Conservation (phyloP, 2,329 filamentous ascomycete genomes). For the Aureobasidium sp. region DNA sequence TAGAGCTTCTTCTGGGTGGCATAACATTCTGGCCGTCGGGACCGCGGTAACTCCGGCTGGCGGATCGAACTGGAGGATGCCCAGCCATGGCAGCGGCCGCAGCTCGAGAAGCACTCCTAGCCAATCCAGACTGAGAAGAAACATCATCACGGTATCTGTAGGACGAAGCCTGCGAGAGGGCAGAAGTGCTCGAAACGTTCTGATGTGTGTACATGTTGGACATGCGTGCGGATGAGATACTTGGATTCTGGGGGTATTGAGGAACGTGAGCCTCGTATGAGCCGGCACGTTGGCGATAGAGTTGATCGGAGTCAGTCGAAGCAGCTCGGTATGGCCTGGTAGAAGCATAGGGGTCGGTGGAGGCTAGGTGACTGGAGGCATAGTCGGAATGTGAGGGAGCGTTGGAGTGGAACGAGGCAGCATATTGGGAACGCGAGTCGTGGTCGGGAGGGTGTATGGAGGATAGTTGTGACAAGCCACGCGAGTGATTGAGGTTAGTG, state of each 20-base stretch:
- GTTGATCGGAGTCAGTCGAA: neutral
- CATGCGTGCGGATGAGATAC: constrained; percentile 3
- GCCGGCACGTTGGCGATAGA: constrained; percentile 1
- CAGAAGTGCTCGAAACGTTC: constrained; percentile 39
- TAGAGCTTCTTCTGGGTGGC: constrained; percentile 69
- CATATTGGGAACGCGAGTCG: constrained; percentile 5
- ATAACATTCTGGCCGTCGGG: constrained; percentile 54
- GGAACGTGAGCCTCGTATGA: constrained; percentile 13
- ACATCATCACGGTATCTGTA: constrained; percentile 41
- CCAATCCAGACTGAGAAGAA: constrained; percentile 38
- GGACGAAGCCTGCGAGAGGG: constrained; percentile 30
- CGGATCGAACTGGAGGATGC: constrained; percentile 56
- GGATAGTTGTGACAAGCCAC: constrained; percentile 24
- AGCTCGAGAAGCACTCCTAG: constrained; percentile 55
- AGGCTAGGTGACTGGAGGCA: neutral
- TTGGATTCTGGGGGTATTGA: constrained; percentile 14
- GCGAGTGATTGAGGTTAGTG: constrained; percentile 25
- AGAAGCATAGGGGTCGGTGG: constrained; percentile 1
- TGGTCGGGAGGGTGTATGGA: constrained; percentile 6
- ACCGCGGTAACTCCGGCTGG: constrained; percentile 58
- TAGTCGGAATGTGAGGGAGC: neutral
- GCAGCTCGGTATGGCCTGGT: constrained; percentile 5
- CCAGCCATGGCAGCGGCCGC: constrained; percentile 52
- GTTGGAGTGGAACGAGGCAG: constrained; percentile 3
- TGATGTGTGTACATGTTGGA: constrained; percentile 38